Evolutionary conservation across 2,329 filamentous ascomycete genomes (phyloP).

Genomic region (Coniosporium tulheliwenetii): DNA sequence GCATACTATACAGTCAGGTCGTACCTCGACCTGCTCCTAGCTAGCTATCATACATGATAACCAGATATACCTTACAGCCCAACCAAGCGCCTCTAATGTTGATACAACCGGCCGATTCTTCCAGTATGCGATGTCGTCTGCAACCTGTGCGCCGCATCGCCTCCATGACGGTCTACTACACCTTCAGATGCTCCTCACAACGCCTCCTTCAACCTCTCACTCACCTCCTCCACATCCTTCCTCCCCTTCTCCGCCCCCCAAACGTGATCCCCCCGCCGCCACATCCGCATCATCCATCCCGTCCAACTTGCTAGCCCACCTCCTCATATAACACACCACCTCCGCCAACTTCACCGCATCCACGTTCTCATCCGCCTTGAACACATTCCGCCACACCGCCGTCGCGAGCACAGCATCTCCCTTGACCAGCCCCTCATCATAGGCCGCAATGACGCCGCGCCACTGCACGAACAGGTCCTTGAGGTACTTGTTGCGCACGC

Average conservation of each 20-base stretch:
- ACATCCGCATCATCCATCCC: slow-evolving; percentile 36
- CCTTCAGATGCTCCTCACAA: slow-evolving; percentile 13
- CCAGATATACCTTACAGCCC: too few relatives aligned
- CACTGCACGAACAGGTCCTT: slow-evolving; percentile 92
- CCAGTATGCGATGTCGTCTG: too few relatives aligned
- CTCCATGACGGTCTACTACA: too few relatives aligned
- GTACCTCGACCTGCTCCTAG: too few relatives aligned
- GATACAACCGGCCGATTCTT: too few relatives aligned
- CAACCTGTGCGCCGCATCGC: too few relatives aligned
- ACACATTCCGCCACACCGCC: slow-evolving; percentile 88
- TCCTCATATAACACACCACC: slow-evolving; percentile 48
- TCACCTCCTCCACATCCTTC: slow-evolving; percentile 20
- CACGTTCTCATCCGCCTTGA: slow-evolving; percentile 53
- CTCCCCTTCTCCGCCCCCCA: slow-evolving; percentile 20
- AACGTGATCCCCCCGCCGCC: slow-evolving; percentile 34
- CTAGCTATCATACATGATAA: too few relatives aligned
- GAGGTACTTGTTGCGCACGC: slow-evolving; percentile 43
- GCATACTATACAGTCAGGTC: too few relatives aligned
- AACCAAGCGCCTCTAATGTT: too few relatives aligned
- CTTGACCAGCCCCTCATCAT: slow-evolving; percentile 65
- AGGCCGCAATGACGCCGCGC: slow-evolving; percentile 71
- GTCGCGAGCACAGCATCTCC: slow-evolving; percentile 64
- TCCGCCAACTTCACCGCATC: slow-evolving; percentile 44
- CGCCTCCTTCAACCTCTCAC: slow-evolving; percentile 11
- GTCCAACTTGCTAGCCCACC: slow-evolving; percentile 38